phyloP scores from a whole-genome alignment of 129 eudicot species.

The Smallanthus sonchifolius region DNA sequence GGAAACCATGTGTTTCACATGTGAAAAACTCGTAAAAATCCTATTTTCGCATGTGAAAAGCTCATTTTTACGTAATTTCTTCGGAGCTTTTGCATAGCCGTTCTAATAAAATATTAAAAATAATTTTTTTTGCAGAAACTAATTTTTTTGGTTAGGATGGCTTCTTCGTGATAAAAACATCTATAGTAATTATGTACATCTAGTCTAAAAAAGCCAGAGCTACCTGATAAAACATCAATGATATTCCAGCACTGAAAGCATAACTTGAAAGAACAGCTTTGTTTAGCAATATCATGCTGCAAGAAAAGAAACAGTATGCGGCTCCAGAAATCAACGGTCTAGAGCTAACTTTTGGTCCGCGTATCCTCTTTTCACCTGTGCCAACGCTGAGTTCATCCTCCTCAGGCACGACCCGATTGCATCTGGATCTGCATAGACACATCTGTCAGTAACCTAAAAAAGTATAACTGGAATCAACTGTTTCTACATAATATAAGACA shows the following conservation, averaged over 20 bases:
- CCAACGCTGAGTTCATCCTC: constrained; percentile 16
- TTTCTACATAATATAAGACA: neutral
- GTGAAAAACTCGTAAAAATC: no score
- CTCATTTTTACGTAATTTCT: no score
- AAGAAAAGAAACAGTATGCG: constrained; percentile 79
- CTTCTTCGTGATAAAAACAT: no score
- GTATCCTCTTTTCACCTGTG: constrained; percentile 41
- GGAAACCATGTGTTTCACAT: no score
- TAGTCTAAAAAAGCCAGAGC: neutral
- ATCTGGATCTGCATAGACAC: constrained; percentile 38
- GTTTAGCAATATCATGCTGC: constrained; percentile 86
- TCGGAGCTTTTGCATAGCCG: no score
- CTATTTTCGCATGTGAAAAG: no score
- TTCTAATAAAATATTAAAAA: no score
- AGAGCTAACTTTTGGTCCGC: constrained; percentile 37
- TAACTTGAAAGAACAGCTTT: constrained; percentile 70
- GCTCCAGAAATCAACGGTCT: constrained; percentile 65
- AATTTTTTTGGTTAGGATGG: no score
- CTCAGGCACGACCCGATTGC: constrained; percentile 31
- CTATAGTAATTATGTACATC: neutral
- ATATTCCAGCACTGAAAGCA: constrained; percentile 71
- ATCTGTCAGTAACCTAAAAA: neutral
- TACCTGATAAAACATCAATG: constrained; percentile 84
- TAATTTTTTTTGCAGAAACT: no score
- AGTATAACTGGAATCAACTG: neutral